Evolutionary conservation across 768 basidiomycete genomes (phyloP).

Genomic region (Tricholoma terreum): DNA sequence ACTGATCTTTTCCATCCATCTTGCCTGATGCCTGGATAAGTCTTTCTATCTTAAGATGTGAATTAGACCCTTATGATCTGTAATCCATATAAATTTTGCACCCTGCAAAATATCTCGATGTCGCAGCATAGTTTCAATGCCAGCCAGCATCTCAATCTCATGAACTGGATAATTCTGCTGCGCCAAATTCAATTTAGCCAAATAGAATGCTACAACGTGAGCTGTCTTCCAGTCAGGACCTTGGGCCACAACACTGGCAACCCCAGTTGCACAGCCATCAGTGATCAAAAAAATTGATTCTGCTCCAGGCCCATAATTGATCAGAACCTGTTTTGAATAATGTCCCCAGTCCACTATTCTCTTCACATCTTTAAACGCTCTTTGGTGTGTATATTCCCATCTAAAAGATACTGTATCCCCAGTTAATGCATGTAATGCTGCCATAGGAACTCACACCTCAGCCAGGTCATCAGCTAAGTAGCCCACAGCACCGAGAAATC

Average conservation of each 20-base stretch:
- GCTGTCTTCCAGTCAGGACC: conserved; percentile 23
- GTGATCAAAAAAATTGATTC: conserved; percentile 20
- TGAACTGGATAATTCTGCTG: too few relatives aligned
- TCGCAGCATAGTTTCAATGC: too few relatives aligned
- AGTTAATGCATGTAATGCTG: conserved; percentile 17
- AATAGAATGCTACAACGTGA: conserved; percentile 25
- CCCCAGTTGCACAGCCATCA: conserved; percentile 22
- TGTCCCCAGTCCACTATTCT: conserved; percentile 3
- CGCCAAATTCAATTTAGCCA: conserved; percentile 27
- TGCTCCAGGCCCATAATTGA: conserved; percentile 14
- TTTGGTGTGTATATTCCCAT: conserved; percentile 12
- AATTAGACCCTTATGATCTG: too few relatives aligned
- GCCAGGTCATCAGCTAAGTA: conserved; percentile 23
- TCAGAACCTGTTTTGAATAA: conserved; percentile 8
- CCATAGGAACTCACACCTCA: conserved; percentile 25
- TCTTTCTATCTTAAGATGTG: too few relatives aligned
- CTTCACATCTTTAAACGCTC: conserved; percentile 29
- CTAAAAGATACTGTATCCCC: conserved; percentile 8
- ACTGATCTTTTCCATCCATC: conserved; percentile 7
- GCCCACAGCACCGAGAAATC: conserved; percentile 32
- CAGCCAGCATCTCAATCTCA: too few relatives aligned
- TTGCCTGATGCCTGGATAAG: not conserved
- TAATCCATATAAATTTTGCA: conserved; percentile 18
- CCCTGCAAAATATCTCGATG: conserved; percentile 25
- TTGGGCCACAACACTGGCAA: conserved; percentile 16